phyloP scores from a whole-genome alignment of 1,284 basidiomycete genomes.

The Coniferiporia sulphurascens region DNA sequence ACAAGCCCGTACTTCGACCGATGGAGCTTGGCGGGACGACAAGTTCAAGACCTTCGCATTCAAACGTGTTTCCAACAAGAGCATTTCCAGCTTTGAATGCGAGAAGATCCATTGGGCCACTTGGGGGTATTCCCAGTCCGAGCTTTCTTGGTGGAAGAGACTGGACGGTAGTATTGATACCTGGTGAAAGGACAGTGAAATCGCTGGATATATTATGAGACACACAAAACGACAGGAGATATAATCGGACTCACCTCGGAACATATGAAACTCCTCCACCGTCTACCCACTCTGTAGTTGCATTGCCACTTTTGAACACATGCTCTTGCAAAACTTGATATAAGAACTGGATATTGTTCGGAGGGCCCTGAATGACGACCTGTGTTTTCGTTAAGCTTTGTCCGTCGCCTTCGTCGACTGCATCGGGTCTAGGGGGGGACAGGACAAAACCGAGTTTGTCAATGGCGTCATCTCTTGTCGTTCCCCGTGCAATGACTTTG shows the following conservation, averaged over 20 bases:
- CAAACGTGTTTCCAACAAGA: slow-evolving; percentile 52
- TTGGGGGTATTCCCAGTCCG: slow-evolving; percentile 60
- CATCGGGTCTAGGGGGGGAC: neutral
- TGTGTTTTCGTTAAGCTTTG: neutral
- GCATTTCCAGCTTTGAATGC: slow-evolving; percentile 58
- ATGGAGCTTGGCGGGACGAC: slow-evolving; percentile 33
- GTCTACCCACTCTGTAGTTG: slow-evolving; percentile 55
- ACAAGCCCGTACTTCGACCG: slow-evolving; percentile 13
- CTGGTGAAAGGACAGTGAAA: slow-evolving; percentile 52
- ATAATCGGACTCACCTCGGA: slow-evolving; percentile 34
- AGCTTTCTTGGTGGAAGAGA: slow-evolving; percentile 56
- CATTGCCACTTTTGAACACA: slow-evolving; percentile 41
- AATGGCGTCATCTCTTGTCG: slow-evolving; percentile 39
- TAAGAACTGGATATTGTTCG: slow-evolving; percentile 55
- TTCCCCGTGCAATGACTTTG: slow-evolving; percentile 47
- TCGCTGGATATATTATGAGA: slow-evolving; percentile 34
- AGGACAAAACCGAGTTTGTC: slow-evolving; percentile 27
- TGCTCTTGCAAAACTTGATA: slow-evolving; percentile 38
- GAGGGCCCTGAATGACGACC: slow-evolving; percentile 44
- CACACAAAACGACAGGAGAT: neutral
- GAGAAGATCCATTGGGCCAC: slow-evolving; percentile 62
- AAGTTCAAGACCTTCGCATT: slow-evolving; percentile 57
- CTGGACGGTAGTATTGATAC: slow-evolving; percentile 60
- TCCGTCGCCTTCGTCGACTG: too few relatives aligned
- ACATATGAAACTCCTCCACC: slow-evolving; percentile 35